A percentile compares a stretch with the other conserved stretches of the same genome.
phyloP scores from a whole-genome alignment of 176 grass and related monocot genomes.

The Lolium perenne region DNA sequence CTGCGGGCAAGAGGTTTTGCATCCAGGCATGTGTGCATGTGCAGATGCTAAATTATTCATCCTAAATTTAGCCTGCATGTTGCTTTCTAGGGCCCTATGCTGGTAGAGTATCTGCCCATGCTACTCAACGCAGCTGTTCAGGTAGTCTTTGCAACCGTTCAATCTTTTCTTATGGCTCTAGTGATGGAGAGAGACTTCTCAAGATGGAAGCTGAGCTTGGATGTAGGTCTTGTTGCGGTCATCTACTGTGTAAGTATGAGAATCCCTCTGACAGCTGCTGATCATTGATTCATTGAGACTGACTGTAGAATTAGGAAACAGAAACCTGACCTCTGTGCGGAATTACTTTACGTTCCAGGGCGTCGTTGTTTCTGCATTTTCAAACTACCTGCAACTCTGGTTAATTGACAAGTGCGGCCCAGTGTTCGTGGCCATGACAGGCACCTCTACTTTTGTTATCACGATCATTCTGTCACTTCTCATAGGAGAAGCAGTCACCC shows the following conservation, averaged over 20 bases:
- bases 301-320: not conserved
- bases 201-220: constrained; percentile 57
- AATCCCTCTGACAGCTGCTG: not conserved
- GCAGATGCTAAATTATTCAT: constrained; percentile 7
- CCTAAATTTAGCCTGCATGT: constrained; percentile 10
- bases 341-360: constrained; percentile 38
- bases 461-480: constrained; percentile 46
- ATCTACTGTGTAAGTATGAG: constrained; percentile 46
- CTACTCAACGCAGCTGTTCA: constrained; percentile 53
- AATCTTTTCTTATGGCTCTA: constrained; percentile 67
- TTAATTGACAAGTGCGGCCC: constrained; percentile 48
- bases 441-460: constrained; percentile 47
- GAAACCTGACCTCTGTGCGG: not conserved
- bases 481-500: constrained; percentile 50
- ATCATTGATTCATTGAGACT: not conserved
- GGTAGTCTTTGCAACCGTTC: constrained; percentile 49
- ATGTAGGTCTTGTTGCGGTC: constrained; percentile 44
- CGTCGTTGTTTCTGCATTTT: constrained; percentile 34
- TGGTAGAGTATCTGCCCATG: constrained; percentile 53
- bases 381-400: constrained; percentile 58
- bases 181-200: constrained; percentile 67
- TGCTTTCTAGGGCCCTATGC: constrained; percentile 46
- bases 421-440: constrained; percentile 55
- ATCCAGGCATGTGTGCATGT: not conserved
- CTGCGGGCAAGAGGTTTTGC: not conserved